These are phyloP conservation scores for Fusarium veterinarium DNA, from an alignment of 2,329 filamentous ascomycete genomes.

Conservation along the genomic window DNA sequence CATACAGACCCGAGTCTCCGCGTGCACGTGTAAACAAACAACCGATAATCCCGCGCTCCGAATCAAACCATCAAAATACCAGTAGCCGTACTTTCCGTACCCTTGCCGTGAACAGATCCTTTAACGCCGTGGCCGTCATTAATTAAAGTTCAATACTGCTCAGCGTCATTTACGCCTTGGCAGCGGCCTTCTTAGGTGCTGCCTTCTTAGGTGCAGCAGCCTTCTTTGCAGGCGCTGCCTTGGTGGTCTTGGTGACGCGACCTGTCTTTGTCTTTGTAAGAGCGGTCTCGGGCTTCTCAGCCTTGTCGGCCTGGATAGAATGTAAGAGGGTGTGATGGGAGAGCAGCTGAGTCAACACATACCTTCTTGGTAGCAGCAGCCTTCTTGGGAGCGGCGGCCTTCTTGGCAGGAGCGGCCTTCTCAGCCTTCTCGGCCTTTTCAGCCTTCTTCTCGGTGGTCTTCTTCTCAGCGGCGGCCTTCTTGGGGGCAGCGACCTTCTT, in stretches of 20 bases:
- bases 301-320: constrained; percentile 37
- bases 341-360: neutral
- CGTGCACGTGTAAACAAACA: constrained; percentile 42
- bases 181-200: constrained; percentile 60
- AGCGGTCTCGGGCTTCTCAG: constrained; percentile 74
- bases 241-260: constrained; percentile 78
- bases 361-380: constrained; percentile 43
- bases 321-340: neutral
- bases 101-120: constrained; percentile 46
- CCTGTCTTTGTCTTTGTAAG: constrained; percentile 88
- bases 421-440: constrained; percentile 64
- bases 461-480: constrained; percentile 38
- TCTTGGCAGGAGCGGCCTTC: constrained; percentile 51
- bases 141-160: constrained; percentile 48
- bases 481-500: constrained; percentile 54
- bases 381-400: constrained; percentile 50
- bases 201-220: constrained; percentile 54
- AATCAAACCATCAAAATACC: constrained; percentile 43
- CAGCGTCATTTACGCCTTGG: constrained; percentile 52
- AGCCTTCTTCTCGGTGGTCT: constrained; percentile 28
- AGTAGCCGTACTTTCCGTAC: constrained; percentile 42
- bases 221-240: constrained; percentile 50
- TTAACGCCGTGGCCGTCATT: constrained; percentile 54
- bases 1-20: constrained; percentile 34
- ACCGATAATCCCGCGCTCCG: constrained; percentile 41